A percentile compares a stretch with the other conserved stretches of the same genome.
Conservation (phyloP, 1,284 basidiomycete genomes). For the Ganoderma resinaceum region DNA sequence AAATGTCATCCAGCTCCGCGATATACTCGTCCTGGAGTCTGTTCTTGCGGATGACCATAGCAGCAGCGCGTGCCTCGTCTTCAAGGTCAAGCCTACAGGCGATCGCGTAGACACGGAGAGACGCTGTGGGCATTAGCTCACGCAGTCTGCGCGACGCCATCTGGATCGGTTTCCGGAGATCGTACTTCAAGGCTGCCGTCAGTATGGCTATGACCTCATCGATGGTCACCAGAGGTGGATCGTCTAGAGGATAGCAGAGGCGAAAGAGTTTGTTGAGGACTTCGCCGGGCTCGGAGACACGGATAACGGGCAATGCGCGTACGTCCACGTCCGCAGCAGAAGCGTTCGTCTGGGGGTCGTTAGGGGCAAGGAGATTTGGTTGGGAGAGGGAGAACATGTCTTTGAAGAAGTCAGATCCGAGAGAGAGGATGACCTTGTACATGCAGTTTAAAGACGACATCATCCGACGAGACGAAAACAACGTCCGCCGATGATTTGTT, state of each 20-base stretch:
- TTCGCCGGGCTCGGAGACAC: conserved; percentile 22
- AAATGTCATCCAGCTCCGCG: conserved; percentile 20
- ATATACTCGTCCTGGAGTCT: conserved; percentile 12
- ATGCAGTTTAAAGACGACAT: conserved; percentile 46
- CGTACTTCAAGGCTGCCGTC: conserved; percentile 45
- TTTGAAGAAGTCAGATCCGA: conserved; percentile 49
- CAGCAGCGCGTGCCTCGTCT: conserved; percentile 5
- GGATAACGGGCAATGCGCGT: conserved; percentile 36
- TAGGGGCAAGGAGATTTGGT: neutral
- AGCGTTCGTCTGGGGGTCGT: neutral
- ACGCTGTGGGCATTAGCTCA: conserved; percentile 37
- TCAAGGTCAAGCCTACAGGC: conserved; percentile 39
- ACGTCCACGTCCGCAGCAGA: neutral
- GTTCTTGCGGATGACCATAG: neutral
- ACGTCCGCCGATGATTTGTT: conserved; percentile 18
- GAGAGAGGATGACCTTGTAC: conserved; percentile 44
- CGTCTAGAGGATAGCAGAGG: conserved; percentile 13
- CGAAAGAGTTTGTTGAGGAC: conserved; percentile 34
- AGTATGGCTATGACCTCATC: conserved; percentile 35
- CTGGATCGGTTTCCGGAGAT: conserved; percentile 38
- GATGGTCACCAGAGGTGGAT: conserved; percentile 1
- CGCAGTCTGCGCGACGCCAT: conserved; percentile 24
- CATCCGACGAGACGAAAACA: conserved; percentile 45
- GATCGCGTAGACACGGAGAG: conserved; percentile 44
- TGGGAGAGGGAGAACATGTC: conserved; percentile 46